Percentiles rank a stretch among this genome's conserved stretches.
Conservation (phyloP, 805 yeast species). For the Lachancea nothofagi region DNA sequence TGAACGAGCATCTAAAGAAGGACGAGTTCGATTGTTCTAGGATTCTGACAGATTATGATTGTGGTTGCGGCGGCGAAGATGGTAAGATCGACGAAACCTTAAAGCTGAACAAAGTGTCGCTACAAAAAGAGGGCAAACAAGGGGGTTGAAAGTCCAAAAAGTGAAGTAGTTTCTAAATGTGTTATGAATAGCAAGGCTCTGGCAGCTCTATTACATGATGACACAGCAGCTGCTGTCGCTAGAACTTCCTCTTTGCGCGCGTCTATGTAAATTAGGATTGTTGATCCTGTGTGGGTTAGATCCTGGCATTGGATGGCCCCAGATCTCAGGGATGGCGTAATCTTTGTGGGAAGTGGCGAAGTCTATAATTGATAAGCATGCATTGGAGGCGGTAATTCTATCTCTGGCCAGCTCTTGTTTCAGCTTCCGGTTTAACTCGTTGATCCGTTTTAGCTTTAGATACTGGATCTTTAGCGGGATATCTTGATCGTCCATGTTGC, state of each 20-base stretch:
- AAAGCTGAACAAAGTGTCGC: constrained; percentile 29
- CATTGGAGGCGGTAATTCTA: constrained; percentile 60
- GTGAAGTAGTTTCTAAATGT: not conserved
- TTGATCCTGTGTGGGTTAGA: constrained; percentile 35
- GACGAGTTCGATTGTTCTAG: constrained; percentile 76
- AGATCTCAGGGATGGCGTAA: constrained; percentile 36
- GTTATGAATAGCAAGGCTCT: not conserved
- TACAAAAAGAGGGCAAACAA: constrained; percentile 45
- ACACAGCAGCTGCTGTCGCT: constrained; percentile 29
- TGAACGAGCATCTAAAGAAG: constrained; percentile 66
- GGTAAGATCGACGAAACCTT: constrained; percentile 25
- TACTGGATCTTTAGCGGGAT: constrained; percentile 42
- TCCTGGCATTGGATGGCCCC: constrained; percentile 37
- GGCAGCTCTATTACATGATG: constrained; percentile 26
- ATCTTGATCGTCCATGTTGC: constrained; percentile 12
- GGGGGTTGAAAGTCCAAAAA: constrained; percentile 31
- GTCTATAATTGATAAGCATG: constrained; percentile 43
- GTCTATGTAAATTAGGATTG: constrained; percentile 7
- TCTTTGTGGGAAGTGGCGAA: constrained; percentile 34
- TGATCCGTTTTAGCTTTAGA: constrained; percentile 56
- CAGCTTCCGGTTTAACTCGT: constrained; percentile 50
- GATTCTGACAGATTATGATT: constrained; percentile 85
- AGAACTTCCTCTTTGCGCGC: constrained; percentile 2
- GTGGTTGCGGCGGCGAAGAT: constrained; percentile 90
- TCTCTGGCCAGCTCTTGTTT: constrained; percentile 48